A percentile compares a stretch with the other conserved stretches of the same genome.
These are phyloP conservation scores for Leptosphaerulina australis DNA, from an alignment of 2,329 filamentous ascomycete genomes.

Conservation along the genomic window DNA sequence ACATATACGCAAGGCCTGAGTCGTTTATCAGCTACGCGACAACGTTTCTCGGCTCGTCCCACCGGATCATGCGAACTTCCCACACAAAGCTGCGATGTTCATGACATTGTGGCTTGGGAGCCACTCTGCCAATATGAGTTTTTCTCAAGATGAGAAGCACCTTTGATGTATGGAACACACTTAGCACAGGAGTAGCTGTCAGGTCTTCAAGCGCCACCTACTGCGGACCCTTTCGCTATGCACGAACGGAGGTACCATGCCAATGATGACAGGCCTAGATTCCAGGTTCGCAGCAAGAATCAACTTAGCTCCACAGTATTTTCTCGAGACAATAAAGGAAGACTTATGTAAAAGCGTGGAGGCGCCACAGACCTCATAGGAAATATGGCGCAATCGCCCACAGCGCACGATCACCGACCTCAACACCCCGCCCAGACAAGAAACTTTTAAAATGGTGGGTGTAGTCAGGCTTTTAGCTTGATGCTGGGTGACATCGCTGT, in stretches of 20 bases:
- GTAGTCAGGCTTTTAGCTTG: conserved; percentile 23
- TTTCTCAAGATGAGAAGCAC: too few species aligned
- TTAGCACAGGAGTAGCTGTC: conserved; percentile 1
- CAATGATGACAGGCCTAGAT: not conserved
- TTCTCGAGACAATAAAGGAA: conserved; percentile 1
- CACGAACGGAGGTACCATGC: not conserved
- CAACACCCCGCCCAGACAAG: conserved; percentile 14
- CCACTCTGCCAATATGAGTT: not conserved
- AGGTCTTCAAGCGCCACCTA: not conserved
- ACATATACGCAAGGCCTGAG: not conserved
- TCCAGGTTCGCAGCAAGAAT: not conserved
- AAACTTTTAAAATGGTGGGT: conserved; percentile 29
- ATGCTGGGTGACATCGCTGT: conserved; percentile 25
- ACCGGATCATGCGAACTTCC: not conserved
- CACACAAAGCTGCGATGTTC: conserved; percentile 1
- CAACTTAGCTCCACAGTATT: conserved; percentile 5
- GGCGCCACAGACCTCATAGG: conserved; percentile 14
- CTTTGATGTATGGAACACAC: conserved; percentile 6
- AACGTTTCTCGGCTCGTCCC: not conserved
- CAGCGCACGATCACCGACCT: conserved; percentile 22
- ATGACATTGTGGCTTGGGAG: conserved; percentile 2
- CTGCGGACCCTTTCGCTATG: not conserved
- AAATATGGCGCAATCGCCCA: conserved; percentile 33
- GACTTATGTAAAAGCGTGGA: conserved; percentile 35
- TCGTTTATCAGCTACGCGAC: not conserved